Evolutionary conservation across 2,329 filamentous ascomycete species (phyloP), one percentile per base, ranked within the genome.

Genomic region (Aspergillus neotritici): DNA sequence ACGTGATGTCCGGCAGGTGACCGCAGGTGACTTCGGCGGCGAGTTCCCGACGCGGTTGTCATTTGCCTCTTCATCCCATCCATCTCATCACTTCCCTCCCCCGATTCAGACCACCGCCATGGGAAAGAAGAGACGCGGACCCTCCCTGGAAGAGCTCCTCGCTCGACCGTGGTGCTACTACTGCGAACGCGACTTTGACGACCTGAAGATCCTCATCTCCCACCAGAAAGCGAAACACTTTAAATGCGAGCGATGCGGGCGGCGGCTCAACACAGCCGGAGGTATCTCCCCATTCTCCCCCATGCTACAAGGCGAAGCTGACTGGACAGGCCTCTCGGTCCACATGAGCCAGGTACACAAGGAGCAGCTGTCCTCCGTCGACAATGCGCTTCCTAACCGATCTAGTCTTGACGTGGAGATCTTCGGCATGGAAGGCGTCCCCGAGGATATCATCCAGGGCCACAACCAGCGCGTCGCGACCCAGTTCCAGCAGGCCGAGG

Each of bases 221-320:
- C 93, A 98, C 67, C 93, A 97, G 63, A 97, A 96, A 66, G 90
- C 91, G n/a, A 97, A 97, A 70, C 93, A 98, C 68, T 97, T 95
- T 77, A 96, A 95, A 69, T 98, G 93, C 71, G 87, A 95, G 57
- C 76, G 84, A 71, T 98, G 93, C 66, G 83, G 83, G 41, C 82
- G 93, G 52, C 79, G 90, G 54, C 71, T 98, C 43, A 96, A 95
- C 64, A 98, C 93, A 1, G 90, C 90, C 33, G 93, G 93, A 78
- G 93, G 89, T 94, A 68, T 28, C 25, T 12, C 5, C 43, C 32
- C 40, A 17, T 17, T 41, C 13, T 33, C 21, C 32, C 4, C 14
- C 17, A n/a, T n/a, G n/a, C n/a, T n/a, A n/a, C n/a, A n/a, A 11
- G 32, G 3, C 13, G 32, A 16, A 32, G 43, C 34, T 38, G 41